These are phyloP conservation scores for Chara braunii DNA, from an alignment of 139 green algal species.

Conservation along the genomic window DNA sequence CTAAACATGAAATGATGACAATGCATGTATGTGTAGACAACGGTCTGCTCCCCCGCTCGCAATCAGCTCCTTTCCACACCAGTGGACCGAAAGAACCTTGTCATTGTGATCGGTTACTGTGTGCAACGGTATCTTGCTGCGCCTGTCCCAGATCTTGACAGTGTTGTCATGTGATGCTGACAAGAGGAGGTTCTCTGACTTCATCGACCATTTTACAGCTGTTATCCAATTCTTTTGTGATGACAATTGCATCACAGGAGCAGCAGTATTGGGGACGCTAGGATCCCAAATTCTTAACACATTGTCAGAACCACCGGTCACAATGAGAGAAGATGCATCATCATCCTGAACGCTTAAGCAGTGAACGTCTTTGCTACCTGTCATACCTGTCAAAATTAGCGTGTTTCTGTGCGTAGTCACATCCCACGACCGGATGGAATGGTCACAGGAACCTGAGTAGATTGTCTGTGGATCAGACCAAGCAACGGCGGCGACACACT, in stretches of 20 bases:
- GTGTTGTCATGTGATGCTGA: conserved; percentile 28
- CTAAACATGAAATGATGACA: too few species aligned
- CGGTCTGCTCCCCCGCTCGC: too few species aligned
- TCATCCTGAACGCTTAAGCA: conserved; percentile 8
- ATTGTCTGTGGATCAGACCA: conserved; percentile 25
- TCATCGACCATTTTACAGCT: conserved; percentile 18
- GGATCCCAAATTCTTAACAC: conserved; percentile 31
- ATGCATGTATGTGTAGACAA: too few species aligned
- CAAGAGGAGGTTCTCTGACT: conserved; percentile 19
- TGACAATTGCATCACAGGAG: conserved; percentile 2
- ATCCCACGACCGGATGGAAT: conserved; percentile 36
- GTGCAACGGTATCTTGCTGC: too few species aligned
- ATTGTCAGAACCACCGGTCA: conserved; percentile 23
- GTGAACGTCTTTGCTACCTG: conserved; percentile 1
- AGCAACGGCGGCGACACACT: conserved; percentile 35
- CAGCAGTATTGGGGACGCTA: not conserved
- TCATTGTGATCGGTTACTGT: too few species aligned
- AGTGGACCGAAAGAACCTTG: too few species aligned
- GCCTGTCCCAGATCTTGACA: conserved; percentile 39
- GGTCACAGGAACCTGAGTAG: conserved; percentile 41
- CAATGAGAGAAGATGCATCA: conserved; percentile 1
- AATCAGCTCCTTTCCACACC: too few species aligned
- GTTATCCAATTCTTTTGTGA: conserved; percentile 35
- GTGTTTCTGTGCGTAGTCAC: conserved; percentile 15
- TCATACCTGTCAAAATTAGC: conserved; percentile 6